Base-by-base conservation (phyloP, 208 protist species). In the Wallacemonas collosoma region DNA sequence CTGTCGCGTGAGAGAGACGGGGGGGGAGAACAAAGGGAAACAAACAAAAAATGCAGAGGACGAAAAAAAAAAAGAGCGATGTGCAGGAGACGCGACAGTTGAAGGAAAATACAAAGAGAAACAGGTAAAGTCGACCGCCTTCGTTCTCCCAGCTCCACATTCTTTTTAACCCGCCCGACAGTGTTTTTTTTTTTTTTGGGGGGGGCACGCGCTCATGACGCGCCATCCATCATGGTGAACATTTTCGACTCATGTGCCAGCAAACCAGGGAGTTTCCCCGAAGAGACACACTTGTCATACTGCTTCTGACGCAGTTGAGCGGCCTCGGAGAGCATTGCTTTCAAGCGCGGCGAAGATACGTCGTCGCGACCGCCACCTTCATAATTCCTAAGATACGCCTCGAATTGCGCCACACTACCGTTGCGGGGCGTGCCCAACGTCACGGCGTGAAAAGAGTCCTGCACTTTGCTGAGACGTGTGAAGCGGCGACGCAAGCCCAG, bases 331-430 rank as follows among this genome's bases (percentile, higher is more conserved):
- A 79, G 67, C 71, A 83, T 41, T 48, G 79, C 79, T 15, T 47
- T 72, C 45, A 83, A 43, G 3, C 79, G 60, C 15, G 40, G 60
- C 1, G 67, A 41, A 12, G 47, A 3, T 9, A 4, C 1, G 9
- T 44, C 41, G 36, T 9, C 68, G 1, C 26, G 26, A 26, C 26
- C 26, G n/a, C 53, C 6, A 45, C 65, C 12, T 50, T 44, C 41
- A 9, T 53, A 3, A 40, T 4, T 6, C 2, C 7, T 4, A 4
- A 82, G 72, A 48, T 72, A 82, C 41, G 47, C 74, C 26, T 79
- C 75, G 70, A 80, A 86, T 0, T 48, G 47, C 15, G 47, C 67
- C 35, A 86, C 74, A 47, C 81, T 82, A 55, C 81, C 81, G 17
- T 58, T 44, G 36, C 81, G 81, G 0, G 81, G 81, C 45, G 72